Evolutionary conservation across 352 stramenopile genomes (phyloP), one percentile per base, ranked within the genome.

Genomic region (Pythium periplocum): DNA sequence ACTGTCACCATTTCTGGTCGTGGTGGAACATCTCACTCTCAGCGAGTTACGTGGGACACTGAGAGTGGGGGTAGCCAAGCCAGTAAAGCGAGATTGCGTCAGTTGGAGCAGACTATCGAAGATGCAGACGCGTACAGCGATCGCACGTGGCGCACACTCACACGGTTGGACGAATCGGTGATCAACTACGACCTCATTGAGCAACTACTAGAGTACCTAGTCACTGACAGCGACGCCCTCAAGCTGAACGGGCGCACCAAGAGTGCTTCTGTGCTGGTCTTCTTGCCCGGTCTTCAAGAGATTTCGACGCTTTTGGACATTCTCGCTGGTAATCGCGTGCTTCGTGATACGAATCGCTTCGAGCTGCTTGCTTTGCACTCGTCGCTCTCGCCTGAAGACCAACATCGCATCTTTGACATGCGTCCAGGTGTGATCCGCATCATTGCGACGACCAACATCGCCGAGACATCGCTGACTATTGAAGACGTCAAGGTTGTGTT

Each of bases 391-490:
- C 83, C 83, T 2, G 73, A 96, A 37, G 96, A 98, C 48, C 97
- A 99, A 64, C 78, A 92, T 6, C 74, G 74, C 7, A 95, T 99
- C 12, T 98, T 99, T 61, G 66, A 85, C 17, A 78, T 85, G 55
- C 47, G 58, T 4, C 43, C 56, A 3, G 66, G 74, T 38, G 50
- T 87, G 53, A 56, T 86, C 64, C 97, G 98, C 51, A 87, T 99
- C 45, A 96, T 99, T 32, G 80, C 98, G 10, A 81, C 89, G n/a
- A 99, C 95, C 5, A 98, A 98, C 62, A 97, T 99, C 50, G 96
- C 95, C 10, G 95, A 99, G 61, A 98, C 96, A 1, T 97, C 87
- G 4, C 57, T 99, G 6, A 99, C 96, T 2, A 98, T 99, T 51
- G 88, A 96, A 31, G 91, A 98, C 61, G 88, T 97, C 41, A 90